phyloP scores from a whole-genome alignment of 257 asterid genomes.

The Solanum stenotomum region DNA sequence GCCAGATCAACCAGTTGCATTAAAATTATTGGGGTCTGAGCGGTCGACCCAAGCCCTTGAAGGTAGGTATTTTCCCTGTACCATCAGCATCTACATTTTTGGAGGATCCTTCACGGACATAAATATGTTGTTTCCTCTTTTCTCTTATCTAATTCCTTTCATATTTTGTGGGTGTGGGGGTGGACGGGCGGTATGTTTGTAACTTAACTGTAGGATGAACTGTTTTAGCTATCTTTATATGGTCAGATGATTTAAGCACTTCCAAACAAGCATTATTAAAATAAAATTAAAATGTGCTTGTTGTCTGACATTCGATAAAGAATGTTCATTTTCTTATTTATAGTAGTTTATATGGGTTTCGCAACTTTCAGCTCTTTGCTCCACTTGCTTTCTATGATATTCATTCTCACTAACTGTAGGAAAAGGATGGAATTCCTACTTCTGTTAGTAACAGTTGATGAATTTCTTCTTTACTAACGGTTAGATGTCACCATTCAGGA shows the following conservation, averaged over 20 bases:
- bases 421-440: not conserved
- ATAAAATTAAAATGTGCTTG: not conserved
- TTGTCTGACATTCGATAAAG: not conserved
- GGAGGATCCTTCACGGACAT: not conserved
- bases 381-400: not conserved
- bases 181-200: not conserved
- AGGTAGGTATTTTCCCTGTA: constrained; percentile 22
- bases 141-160: not conserved
- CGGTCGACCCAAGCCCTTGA: constrained; percentile 89
- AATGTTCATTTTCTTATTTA: not conserved
- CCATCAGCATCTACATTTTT: not conserved
- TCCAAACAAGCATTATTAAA: not conserved
- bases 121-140: not conserved
- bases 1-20: constrained; percentile 80
- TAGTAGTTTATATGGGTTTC: not conserved
- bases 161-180: not conserved
- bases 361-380: not conserved
- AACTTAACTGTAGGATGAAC: not conserved
- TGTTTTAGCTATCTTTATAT: not conserved
- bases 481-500: constrained; percentile 30
- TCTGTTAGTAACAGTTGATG: not conserved
- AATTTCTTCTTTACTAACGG: not conserved
- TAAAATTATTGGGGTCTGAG: constrained; percentile 80
- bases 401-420: not conserved
- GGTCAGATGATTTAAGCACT: not conserved